Base-by-base conservation (phyloP, 2,329 filamentous ascomycete species). In the Ilyonectria sp. region DNA sequence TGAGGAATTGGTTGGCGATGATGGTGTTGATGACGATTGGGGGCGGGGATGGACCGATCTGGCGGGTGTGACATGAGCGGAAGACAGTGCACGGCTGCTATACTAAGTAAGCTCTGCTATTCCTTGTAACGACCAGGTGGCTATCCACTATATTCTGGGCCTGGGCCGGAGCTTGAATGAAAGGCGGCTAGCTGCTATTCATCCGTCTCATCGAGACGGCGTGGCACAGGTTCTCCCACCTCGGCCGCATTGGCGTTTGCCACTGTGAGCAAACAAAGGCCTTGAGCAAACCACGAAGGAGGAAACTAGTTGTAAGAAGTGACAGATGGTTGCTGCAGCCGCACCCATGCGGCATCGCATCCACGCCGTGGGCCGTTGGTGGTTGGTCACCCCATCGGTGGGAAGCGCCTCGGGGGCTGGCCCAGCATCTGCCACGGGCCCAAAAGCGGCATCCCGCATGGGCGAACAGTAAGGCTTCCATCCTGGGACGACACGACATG, bases 1-100 rank as follows among this genome's bases (percentile, higher is more conserved):
- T 59, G 44, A 50, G 50, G 56, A 29, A 40, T 15, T 21, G 23
- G 15, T 23, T 50, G 31, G 8, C 31, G 31, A 33, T 47, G 31
- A 33, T 47, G 44, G 46, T 21, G 31, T 59, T 33, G 19, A 37
- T 50, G 43, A 17, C 31, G 19, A 29, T 40, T 43, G 43, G 8
- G 21, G 37, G 21, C 21, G 56, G 29, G 15, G 44, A 31, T 50
- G 37, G 56, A 44, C 49, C 49, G 49, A 31, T 59, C 43, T n/a
- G 29, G 31, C 23, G 53, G 21, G 53, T 55, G 53, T 40, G 33
- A 37, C 40, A 33, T 40, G 33, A 23, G 19, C 11, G 11, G 17
- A 29, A 26, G 53, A 40, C 52, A 57, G 37, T 33, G 31, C 31
- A 33, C 31, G 31, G 8, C 31, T 33, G 31, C 31, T 9, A 33